phyloP scores from a whole-genome alignment of 768 basidiomycete genomes.

The Pulveroboletus sp. region DNA sequence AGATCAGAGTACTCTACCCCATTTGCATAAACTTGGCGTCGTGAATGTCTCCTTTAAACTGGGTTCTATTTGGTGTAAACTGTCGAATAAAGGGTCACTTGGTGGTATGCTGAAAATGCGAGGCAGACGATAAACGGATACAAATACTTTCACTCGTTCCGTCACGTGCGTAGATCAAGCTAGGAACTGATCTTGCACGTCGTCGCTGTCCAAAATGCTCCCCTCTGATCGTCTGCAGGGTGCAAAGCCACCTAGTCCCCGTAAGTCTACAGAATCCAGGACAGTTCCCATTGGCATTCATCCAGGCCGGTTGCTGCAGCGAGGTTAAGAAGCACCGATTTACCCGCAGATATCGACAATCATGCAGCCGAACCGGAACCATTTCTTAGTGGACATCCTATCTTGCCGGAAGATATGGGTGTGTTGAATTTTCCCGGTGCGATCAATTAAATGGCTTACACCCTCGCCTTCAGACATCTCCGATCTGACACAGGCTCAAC shows the following conservation, averaged over 20 bases:
- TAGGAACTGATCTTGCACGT: too few relatives aligned
- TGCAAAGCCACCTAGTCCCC: constrained; percentile 22
- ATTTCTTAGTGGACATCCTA: constrained; percentile 27
- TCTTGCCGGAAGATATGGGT: constrained; percentile 30
- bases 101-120: too few relatives aligned
- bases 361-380: constrained; percentile 7
- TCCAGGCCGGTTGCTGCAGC: constrained; percentile 6
- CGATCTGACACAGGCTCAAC: constrained; percentile 29
- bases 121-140: not conserved
- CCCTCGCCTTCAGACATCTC: constrained; percentile 27
- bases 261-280: constrained; percentile 9
- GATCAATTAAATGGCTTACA: not conserved
- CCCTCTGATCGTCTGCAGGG: not conserved
- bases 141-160: not conserved
- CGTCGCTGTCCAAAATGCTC: constrained; percentile 7
- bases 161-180: too few relatives aligned
- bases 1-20: too few relatives aligned
- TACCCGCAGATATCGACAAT: constrained; percentile 17
- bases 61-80: too few relatives aligned
- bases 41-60: too few relatives aligned
- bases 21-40: too few relatives aligned
- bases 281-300: not conserved
- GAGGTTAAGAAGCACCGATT: constrained; percentile 23
- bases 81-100: too few relatives aligned
- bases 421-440: not conserved